phyloP scores from a whole-genome alignment of 257 asterid species.

The Nicotiana paniculata region DNA sequence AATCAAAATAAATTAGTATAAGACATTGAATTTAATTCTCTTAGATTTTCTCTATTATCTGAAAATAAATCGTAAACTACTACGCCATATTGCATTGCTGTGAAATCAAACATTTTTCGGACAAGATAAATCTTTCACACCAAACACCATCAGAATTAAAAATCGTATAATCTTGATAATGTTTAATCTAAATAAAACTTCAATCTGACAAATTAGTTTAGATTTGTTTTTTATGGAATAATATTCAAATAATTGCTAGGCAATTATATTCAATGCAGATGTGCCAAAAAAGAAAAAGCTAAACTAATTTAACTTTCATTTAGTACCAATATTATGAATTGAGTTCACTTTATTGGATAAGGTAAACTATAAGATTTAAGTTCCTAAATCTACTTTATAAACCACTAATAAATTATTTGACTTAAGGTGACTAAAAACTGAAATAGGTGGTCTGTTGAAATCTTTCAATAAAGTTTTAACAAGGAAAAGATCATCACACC shows the following conservation, averaged over 20 bases:
- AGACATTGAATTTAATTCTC: not conserved
- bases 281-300: not conserved
- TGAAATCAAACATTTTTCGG: not conserved
- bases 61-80: not conserved
- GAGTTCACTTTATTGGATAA: not conserved
- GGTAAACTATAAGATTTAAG: not conserved
- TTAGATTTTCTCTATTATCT: not conserved
- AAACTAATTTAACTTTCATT: not conserved
- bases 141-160: not conserved
- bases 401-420: not conserved
- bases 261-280: not conserved
- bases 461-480: not conserved
- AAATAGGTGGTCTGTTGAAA: not conserved
- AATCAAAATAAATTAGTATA: not conserved
- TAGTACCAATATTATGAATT: not conserved
- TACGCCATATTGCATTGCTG: not conserved
- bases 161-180: not conserved
- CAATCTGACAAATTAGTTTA: not conserved
- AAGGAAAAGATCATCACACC: not conserved
- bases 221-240: not conserved
- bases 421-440: not conserved
- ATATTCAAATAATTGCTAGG: not conserved
- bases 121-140: not conserved
- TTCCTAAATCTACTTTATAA: not conserved
- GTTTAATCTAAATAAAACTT: not conserved